Percentiles rank a stretch among this genome's conserved stretches.
Evolutionary conservation across 2,329 filamentous ascomycete species (phyloP).

Genomic region (Curvularia eragrostidis): DNA sequence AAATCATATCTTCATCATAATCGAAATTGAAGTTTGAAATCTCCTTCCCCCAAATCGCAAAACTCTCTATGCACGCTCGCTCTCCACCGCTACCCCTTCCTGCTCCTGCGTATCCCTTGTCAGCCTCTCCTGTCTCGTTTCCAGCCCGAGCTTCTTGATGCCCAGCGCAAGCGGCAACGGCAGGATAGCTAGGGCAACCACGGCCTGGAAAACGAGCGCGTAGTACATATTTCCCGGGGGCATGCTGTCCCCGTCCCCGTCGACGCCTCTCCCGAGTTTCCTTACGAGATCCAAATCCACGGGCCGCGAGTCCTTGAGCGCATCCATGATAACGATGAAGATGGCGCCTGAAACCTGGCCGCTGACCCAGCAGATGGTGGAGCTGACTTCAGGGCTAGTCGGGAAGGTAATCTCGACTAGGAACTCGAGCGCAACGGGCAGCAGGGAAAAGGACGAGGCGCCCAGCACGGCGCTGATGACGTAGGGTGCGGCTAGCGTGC

Average conservation of each 20-base stretch:
- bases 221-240: slow-evolving; percentile 76
- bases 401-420: slow-evolving; percentile 88
- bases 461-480: slow-evolving; percentile 78
- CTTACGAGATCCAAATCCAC: slow-evolving; percentile 40
- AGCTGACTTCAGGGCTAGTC: slow-evolving; percentile 82
- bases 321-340: slow-evolving; percentile 84
- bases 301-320: slow-evolving; percentile 60
- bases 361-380: slow-evolving; percentile 81
- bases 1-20: slow-evolving; percentile 2
- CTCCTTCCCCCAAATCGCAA: slow-evolving; percentile 16
- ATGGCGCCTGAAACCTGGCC: slow-evolving; percentile 85
- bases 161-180: slow-evolving; percentile 75
- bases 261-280: slow-evolving; percentile 32
- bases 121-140: slow-evolving; percentile 39
- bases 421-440: slow-evolving; percentile 87
- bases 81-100: slow-evolving; percentile 15
- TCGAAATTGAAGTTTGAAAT: slow-evolving; percentile 17
- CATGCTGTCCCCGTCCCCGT: slow-evolving; percentile 26
- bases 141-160: slow-evolving; percentile 64
- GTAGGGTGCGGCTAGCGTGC: slow-evolving; percentile 71
- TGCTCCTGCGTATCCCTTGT: slow-evolving; percentile 43
- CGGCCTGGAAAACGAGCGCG: slow-evolving; percentile 79
- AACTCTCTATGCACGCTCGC: slow-evolving; percentile 16
- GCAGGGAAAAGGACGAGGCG: slow-evolving; percentile 77
- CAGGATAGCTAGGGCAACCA: slow-evolving; percentile 68